These are phyloP conservation scores for Polytrichum commune DNA, from an alignment of 225 moss, liverwort and hornwort genomes.

Conservation along the genomic window DNA sequence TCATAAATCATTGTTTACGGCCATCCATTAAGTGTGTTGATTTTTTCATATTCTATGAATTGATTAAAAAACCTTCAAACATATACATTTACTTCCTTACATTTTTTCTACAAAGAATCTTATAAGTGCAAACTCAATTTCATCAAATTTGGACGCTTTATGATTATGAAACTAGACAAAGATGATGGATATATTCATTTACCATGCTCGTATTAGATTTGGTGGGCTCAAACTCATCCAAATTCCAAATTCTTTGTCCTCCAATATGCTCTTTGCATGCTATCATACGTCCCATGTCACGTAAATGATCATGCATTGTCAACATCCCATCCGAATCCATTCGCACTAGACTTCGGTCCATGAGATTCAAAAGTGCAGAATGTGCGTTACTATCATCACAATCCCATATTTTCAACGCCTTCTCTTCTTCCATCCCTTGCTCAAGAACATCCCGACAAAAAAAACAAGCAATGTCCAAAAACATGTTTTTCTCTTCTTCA, in stretches of 20 bases:
- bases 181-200: too few relatives aligned
- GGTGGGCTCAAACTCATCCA: background rate
- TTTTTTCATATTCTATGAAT: background rate
- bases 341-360: background rate
- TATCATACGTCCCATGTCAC: background rate
- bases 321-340: background rate
- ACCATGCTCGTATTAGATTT: too few relatives aligned
- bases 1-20: too few relatives aligned
- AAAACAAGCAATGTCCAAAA: slow-evolving; percentile 9
- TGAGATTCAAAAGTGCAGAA: background rate
- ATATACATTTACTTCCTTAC: background rate
- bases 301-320: slow-evolving; percentile 1
- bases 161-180: background rate
- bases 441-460: background rate
- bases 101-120: background rate
- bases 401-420: background rate
- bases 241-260: background rate
- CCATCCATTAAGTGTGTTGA: too few relatives aligned
- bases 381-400: background rate
- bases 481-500: background rate
- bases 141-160: background rate
- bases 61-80: background rate
- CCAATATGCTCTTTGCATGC: background rate
- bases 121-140: background rate
- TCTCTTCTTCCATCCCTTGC: background rate